Conservation (phyloP, 83 land plant genomes). For the Diphasiastrum complanatum region DNA sequence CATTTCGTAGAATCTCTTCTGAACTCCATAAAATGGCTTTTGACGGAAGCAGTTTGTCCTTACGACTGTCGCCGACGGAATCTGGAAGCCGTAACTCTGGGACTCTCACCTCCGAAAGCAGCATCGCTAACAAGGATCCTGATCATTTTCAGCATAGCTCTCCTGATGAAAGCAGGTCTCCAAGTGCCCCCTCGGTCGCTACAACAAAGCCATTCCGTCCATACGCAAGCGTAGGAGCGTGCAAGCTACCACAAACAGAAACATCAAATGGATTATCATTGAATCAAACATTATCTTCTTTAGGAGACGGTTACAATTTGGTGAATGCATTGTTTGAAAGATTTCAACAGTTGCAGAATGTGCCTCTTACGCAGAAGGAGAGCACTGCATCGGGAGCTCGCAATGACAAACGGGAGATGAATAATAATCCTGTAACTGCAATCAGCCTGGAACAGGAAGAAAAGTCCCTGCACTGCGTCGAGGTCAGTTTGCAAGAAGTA, state of each 20-base stretch:
- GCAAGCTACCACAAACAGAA: slow-evolving; percentile 31
- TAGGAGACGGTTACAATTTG: background rate
- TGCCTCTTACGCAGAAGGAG: background rate
- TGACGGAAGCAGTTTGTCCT: slow-evolving; percentile 19
- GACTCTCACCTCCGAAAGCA: slow-evolving; percentile 29
- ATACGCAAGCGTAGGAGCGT: slow-evolving; percentile 29
- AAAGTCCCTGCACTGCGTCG: slow-evolving; percentile 33
- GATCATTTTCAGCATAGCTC: slow-evolving; percentile 11
- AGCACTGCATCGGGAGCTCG: slow-evolving; percentile 19
- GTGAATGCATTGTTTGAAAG: background rate
- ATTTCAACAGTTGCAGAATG: background rate
- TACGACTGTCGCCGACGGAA: slow-evolving; percentile 23
- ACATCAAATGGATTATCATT: slow-evolving; percentile 22
- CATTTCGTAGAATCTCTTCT: slow-evolving; percentile 14
- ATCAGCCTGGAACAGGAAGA: slow-evolving; percentile 36
- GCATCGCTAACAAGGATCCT: slow-evolving; percentile 24
- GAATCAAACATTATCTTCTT: background rate
- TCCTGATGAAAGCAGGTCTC: slow-evolving; percentile 16
- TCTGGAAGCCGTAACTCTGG: slow-evolving; percentile 27
- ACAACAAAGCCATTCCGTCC: slow-evolving; percentile 25
- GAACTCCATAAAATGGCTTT: slow-evolving; percentile 15
- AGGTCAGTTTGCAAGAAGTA: slow-evolving; percentile 34
- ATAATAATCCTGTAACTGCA: slow-evolving; percentile 11
- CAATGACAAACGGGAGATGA: slow-evolving; percentile 1
- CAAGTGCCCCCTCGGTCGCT: slow-evolving; percentile 8